These are phyloP conservation scores for Cercospora zeae-maydis DNA, from an alignment of 2,329 filamentous ascomycete species.

Conservation along the genomic window DNA sequence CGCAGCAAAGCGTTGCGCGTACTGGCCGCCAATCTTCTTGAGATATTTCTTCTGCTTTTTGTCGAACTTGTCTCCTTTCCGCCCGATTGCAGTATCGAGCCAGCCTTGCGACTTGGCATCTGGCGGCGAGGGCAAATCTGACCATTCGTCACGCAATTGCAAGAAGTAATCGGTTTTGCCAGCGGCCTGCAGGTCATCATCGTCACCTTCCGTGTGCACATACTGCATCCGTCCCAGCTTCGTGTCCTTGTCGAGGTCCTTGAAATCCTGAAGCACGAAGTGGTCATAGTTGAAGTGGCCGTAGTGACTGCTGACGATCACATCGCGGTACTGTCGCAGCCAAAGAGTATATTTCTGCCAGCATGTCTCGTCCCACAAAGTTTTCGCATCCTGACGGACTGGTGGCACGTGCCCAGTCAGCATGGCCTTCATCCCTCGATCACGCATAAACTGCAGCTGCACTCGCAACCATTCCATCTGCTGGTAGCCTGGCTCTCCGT, in stretches of 20 bases:
- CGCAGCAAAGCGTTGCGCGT: constrained; percentile 79
- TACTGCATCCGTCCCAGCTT: constrained; percentile 42
- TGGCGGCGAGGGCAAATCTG: constrained; percentile 61
- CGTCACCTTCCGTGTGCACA: constrained; percentile 15
- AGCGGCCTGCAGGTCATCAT: constrained; percentile 55
- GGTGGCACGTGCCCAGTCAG: constrained; percentile 92
- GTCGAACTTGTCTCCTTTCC: constrained; percentile 44
- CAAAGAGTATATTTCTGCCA: constrained; percentile 97
- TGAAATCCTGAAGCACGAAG: constrained; percentile 85
- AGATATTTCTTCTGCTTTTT: constrained; percentile 56
- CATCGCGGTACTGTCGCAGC: constrained; percentile 85
- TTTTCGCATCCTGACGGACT: constrained; percentile 77
- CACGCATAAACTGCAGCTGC: constrained; percentile 77
- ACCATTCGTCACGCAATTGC: constrained; percentile 75
- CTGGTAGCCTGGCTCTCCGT: constrained; percentile 81
- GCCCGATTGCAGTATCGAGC: constrained; percentile 29
- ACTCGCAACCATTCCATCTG: constrained; percentile 95
- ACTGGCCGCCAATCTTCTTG: constrained; percentile 71
- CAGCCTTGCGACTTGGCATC: constrained; percentile 26
- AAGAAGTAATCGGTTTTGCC: constrained; percentile 77
- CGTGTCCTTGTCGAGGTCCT: constrained; percentile 64
- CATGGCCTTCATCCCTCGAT: constrained; percentile 88
- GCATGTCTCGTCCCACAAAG: constrained; percentile 91
- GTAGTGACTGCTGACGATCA: constrained; percentile 74
- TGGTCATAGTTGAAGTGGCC: constrained; percentile 99